phyloP scores from a whole-genome alignment of 306 rosid species.

The Potentilla sterilis region DNA sequence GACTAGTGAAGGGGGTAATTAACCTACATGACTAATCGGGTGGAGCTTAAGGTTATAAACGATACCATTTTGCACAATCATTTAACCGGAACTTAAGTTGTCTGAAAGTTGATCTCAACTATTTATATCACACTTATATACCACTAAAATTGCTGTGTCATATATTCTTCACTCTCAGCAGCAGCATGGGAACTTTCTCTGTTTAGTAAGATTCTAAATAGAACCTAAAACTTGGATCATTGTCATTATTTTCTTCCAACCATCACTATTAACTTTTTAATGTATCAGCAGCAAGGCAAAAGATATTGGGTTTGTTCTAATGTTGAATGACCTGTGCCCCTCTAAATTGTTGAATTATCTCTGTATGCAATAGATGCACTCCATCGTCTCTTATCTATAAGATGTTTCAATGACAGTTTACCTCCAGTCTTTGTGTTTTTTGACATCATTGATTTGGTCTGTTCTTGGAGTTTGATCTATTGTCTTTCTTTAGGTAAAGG shows the following conservation, averaged over 20 bases:
- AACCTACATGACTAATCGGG: background rate
- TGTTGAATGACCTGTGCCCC: background rate
- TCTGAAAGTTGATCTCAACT: background rate
- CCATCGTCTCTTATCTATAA: background rate
- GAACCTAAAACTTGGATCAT: background rate
- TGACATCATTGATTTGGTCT: background rate
- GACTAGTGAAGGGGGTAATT: no score
- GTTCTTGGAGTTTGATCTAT: background rate
- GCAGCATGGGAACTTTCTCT: background rate
- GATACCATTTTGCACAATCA: background rate
- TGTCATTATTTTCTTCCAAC: background rate
- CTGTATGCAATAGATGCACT: background rate
- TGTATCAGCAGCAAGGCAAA: background rate
- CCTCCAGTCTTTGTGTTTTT: background rate
- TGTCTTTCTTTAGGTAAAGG: background rate
- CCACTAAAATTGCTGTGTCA: background rate
- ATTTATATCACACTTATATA: background rate
- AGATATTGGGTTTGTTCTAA: background rate
- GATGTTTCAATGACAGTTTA: background rate
- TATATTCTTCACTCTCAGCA: background rate
- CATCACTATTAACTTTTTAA: background rate
- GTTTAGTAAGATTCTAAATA: no score
- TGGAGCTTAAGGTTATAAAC: no score
- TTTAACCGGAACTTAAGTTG: background rate
- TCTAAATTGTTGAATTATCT: background rate